These are phyloP conservation scores for Saccharomycopsis fibuligera DNA, from an alignment of 805 yeast species.

Conservation along the genomic window DNA sequence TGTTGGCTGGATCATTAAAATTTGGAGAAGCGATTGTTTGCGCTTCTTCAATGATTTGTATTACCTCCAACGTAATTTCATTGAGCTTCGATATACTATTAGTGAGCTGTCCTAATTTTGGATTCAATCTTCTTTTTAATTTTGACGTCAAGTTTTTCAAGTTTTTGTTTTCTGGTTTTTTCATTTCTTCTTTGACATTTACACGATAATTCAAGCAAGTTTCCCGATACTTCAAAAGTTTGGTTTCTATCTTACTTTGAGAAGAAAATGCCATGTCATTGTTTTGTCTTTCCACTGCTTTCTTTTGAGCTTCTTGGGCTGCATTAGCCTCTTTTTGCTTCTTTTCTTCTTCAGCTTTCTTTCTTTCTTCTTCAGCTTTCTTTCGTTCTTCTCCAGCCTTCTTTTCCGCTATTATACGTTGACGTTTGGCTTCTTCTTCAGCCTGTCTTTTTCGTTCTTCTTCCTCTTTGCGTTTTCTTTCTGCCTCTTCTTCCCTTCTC, in stretches of 20 bases:
- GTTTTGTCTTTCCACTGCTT: constrained; percentile 19
- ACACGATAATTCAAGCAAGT: constrained; percentile 41
- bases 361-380: constrained; percentile 24
- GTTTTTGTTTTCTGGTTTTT: constrained; percentile 46
- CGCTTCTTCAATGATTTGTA: constrained; percentile 42
- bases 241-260: not conserved
- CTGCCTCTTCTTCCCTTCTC: constrained; percentile 6
- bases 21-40: constrained; percentile 23
- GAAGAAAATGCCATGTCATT: not conserved
- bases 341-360: constrained; percentile 28
- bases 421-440: constrained; percentile 21
- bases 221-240: constrained; percentile 31
- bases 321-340: constrained; percentile 25
- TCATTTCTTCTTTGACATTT: constrained; percentile 51
- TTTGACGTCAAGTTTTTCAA: constrained; percentile 48
- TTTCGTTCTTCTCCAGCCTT: constrained; percentile 20
- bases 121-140: constrained; percentile 73
- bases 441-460: constrained; percentile 19
- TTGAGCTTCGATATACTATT: constrained; percentile 56
- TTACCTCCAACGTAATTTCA: constrained; percentile 45
- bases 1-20: constrained; percentile 26
- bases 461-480: constrained; percentile 16
- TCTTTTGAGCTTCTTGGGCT: constrained; percentile 23
- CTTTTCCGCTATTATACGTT: constrained; percentile 20
- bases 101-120: constrained; percentile 88